phyloP scores from a whole-genome alignment of 164 flowering plant genomes.

The Nymphaea thermarum region DNA sequence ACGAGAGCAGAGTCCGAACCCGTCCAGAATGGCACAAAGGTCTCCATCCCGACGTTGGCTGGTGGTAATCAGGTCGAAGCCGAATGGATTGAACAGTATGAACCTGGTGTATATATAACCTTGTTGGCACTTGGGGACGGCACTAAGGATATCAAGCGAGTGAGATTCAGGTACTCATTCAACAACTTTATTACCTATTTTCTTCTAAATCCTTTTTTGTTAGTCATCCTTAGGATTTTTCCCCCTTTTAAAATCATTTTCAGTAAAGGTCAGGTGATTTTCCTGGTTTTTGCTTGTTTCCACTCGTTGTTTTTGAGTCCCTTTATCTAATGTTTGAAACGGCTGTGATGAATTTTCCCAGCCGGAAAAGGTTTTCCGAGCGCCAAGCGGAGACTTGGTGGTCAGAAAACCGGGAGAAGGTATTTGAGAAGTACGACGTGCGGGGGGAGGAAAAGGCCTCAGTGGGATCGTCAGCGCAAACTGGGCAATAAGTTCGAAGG shows the following conservation, averaged over 20 bases:
- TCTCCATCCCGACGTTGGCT: conserved; percentile 14
- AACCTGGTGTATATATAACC: conserved; percentile 84
- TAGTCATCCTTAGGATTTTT: not conserved
- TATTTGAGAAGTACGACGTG: conserved; percentile 56
- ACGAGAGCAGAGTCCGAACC: conserved; percentile 23
- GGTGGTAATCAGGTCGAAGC: conserved; percentile 41
- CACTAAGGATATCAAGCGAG: conserved; percentile 75
- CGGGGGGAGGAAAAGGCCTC: conserved; percentile 41
- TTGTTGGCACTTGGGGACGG: conserved; percentile 64
- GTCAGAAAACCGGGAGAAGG: conserved; percentile 69
- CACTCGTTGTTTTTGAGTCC: not conserved
- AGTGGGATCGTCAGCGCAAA: conserved; percentile 14
- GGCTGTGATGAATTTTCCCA: conserved; percentile 16
- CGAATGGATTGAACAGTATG: conserved; percentile 84
- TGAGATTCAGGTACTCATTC: conserved; percentile 66
- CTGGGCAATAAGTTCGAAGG: not conserved
- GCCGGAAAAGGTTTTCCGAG: conserved; percentile 73
- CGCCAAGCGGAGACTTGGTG: conserved; percentile 73
- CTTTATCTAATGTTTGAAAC: conserved; percentile 2
- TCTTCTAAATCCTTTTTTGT: too few species aligned
- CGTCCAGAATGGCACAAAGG: conserved; percentile 31
- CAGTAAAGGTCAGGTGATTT: not conserved
- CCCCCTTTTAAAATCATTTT: not conserved
- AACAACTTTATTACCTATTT: too few species aligned
- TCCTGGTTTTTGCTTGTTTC: not conserved